These are phyloP conservation scores for Ceratobasidium sp. DNA, from an alignment of 1,284 basidiomycete genomes.

Conservation along the genomic window DNA sequence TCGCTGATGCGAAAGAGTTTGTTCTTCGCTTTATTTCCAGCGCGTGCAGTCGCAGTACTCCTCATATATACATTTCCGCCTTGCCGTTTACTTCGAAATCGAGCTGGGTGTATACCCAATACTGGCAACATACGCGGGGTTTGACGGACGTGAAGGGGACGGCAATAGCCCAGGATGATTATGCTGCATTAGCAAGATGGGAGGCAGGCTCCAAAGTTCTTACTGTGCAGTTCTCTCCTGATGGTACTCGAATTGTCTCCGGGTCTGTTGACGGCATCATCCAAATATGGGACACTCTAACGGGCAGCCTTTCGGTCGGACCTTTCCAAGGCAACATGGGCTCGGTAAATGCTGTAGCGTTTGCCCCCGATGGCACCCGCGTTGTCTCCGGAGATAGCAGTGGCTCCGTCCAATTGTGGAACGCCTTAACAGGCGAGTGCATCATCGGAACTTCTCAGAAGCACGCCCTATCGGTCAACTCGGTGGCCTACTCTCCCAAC, in stretches of 20 bases:
- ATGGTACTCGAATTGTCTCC: background rate
- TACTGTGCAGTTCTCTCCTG: background rate
- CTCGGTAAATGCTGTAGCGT: background rate
- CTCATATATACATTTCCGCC: conserved; percentile 25
- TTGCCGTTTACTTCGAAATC: background rate
- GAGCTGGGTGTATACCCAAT: background rate
- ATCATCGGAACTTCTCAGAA: background rate
- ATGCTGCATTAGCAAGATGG: background rate
- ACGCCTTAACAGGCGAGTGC: background rate
- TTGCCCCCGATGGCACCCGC: background rate
- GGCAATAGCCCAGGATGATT: background rate
- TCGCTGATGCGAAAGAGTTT: background rate
- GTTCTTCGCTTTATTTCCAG: background rate
- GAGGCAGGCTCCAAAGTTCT: background rate
- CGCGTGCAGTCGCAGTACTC: background rate
- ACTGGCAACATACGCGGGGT: background rate
- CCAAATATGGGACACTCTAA: background rate
- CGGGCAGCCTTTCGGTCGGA: background rate
- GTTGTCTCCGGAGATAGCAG: background rate
- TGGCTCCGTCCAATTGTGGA: background rate
- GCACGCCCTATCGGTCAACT: background rate
- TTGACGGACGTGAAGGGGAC: background rate
- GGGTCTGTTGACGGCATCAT: background rate
- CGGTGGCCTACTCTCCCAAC: background rate
- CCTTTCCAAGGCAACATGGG: background rate